A percentile compares a stretch with the other conserved stretches of the same genome.
phyloP scores from a whole-genome alignment of 2,329 filamentous ascomycete genomes.

The Fonsecaea nubica region DNA sequence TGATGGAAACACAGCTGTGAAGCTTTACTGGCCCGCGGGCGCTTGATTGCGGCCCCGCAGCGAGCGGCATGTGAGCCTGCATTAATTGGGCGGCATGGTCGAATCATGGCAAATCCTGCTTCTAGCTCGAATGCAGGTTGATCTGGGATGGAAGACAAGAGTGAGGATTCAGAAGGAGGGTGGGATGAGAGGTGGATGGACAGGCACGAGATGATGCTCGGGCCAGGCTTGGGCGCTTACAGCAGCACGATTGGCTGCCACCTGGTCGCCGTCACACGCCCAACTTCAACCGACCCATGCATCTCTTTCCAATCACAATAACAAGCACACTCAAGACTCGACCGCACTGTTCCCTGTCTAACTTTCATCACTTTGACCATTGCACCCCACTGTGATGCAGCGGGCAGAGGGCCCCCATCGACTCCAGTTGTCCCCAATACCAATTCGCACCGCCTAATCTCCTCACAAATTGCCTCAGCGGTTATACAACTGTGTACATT shows the following conservation, averaged over 20 bases:
- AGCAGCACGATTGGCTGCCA: conserved; percentile 27
- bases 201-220: conserved; percentile 26
- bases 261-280: conserved; percentile 30
- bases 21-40: conserved; percentile 34
- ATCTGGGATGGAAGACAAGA: conserved; percentile 11
- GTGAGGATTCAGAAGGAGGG: conserved; percentile 26
- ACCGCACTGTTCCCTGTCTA: conserved; percentile 19
- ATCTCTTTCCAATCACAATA: conserved; percentile 28
- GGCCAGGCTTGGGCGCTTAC: conserved; percentile 34
- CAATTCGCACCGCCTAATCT: conserved; percentile 6
- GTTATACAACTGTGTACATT: conserved; percentile 16
- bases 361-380: conserved; percentile 21
- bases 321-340: conserved; percentile 22
- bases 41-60: conserved; percentile 38
- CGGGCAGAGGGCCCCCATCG: conserved; percentile 9
- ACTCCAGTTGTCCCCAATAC: background rate
- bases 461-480: conserved; percentile 16
- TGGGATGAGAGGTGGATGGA: conserved; percentile 26
- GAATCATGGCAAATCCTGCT: conserved; percentile 30
- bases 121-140: conserved; percentile 31
- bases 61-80: conserved; percentile 24
- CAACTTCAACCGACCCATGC: background rate
- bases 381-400: conserved; percentile 1
- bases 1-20: conserved; percentile 32
- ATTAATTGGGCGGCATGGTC: conserved; percentile 20